Percentiles rank a stretch among this genome's conserved stretches.
Evolutionary conservation across 192 early-diverging fungal species (phyloP).

Genomic region (Lunasporangiospora selenospora): DNA sequence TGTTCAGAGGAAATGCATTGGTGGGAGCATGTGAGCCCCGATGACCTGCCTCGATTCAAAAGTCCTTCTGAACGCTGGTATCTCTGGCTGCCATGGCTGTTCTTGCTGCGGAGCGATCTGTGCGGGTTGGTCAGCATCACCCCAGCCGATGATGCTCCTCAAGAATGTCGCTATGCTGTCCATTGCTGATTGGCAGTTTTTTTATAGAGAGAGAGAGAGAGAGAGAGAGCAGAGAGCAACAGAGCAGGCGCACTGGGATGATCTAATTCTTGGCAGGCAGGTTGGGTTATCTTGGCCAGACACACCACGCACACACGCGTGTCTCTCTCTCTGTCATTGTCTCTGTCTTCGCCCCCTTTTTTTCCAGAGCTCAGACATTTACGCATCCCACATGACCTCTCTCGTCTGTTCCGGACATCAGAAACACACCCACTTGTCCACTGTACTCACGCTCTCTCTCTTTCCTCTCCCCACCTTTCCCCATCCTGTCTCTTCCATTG

Average conservation of each 20-base stretch:
- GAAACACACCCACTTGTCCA: not conserved
- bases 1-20: not conserved
- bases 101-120: no score
- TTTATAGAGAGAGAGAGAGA: not conserved
- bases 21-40: not conserved
- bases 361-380: not conserved
- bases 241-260: no score
- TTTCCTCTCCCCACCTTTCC: not conserved
- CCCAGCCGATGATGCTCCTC: not conserved
- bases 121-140: not conserved
- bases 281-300: no score
- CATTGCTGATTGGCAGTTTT: constrained; percentile 3
- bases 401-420: not conserved
- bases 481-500: not conserved
- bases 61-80: constrained; percentile 35
- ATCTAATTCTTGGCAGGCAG: no score
- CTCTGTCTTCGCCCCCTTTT: not conserved
- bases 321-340: not conserved
- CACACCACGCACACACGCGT: no score
- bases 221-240: not conserved
- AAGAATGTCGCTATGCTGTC: constrained; percentile 15
- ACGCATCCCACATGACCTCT: not conserved
- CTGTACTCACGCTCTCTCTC: not conserved
- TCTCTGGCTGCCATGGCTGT: constrained; percentile 37
- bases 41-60: constrained; percentile 41